Base-by-base conservation (phyloP, 495 filamentous ascomycete species). In the Tetracladium marchalianum region DNA sequence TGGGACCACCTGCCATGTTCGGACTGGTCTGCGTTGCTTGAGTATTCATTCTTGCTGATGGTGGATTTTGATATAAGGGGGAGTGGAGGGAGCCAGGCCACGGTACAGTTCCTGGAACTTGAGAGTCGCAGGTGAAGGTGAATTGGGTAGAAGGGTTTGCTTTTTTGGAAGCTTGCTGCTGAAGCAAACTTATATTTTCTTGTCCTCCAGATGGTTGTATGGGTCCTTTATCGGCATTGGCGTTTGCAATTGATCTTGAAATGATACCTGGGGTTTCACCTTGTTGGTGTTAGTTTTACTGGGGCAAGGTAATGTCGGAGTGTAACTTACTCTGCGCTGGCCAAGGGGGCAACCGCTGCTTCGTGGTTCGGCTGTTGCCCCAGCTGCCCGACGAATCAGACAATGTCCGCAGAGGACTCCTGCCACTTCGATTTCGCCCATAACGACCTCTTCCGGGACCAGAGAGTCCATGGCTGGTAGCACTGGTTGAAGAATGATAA, bases 71-170 rank as follows among this genome's bases (percentile, higher is more conserved):
- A 38, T 58, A 40, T 42, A 56, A 53, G 9, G 46, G 13, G 13
- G 46, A 42, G 36, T 17, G 43, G 17, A 34, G 46, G 5, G 51
- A 42, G 13, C 54, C 70, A 31, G 73, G 68, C 72, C 71, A 75
- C 19, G 66, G 55, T 15, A 65, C 36, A n/a, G 61, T 56, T 4
- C 65, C 66, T 6, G 71, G 67, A 10, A 72, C 70, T 44, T 72
- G 70, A 0, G 74, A 68, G 47, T 87, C 83, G 62, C 86, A 90
- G 1, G 84, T 92, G 61, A 96, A 96, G 12, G 89, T 95, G 55
- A 96, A 96, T 52, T 93, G 86, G 0, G 82, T 80, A 44, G 87
- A 86, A 17, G 77, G 68, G 24, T 72, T 78, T 2, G 68, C 60
- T 55, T 76, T 78, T 2, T 72, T 70, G 7, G 75, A 72, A 13